Base-by-base conservation (phyloP, 495 filamentous ascomycete species). In the Hypoxylon lenormandii region DNA sequence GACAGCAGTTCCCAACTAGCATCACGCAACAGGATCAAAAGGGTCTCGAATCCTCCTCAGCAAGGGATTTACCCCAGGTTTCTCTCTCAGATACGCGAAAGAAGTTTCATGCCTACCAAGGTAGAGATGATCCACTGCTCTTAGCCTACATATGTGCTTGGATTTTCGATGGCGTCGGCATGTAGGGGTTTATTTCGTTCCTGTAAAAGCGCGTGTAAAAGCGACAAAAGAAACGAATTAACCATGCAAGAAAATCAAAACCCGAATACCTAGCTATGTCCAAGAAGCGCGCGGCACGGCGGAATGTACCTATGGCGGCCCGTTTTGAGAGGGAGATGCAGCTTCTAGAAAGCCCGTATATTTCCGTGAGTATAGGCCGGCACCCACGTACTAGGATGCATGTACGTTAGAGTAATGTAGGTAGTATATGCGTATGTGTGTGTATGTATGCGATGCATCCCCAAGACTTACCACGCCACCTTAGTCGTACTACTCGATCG, bases 11-110 rank as follows among this genome's bases (percentile, higher is more conserved):
- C 46, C 4, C 67, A 18, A 21, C 15, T 26, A 33, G 16, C 15
- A 63, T 18, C 46, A 26, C 28, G 47, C 36, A 11, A 45, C 11
- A 40, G 10, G 46, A 18, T 1, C 3, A 11, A 40, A 49, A 28
- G 7, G 49, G 43, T 64, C 66, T 49, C 60, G 60, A 60, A 55
- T 60, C 48, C 46, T 53, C 47, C 22, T 22, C 36, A 21, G 30
- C 46, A 12, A 51, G 64, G 54, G 55, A 16, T 36, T 71, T 66
- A 66, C 68, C 68, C 68, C 68, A 66, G 68, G 40, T 71, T 71
- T 70, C 46, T 33, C 46, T 33, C 30, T 30, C 13, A 71, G 68
- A 71, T 71, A 71, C 57, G 68, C 68, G 62, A 71, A 47, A 40
- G 13, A 40, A 0, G 16, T 61, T 36, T 33, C 45, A 51, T 37